Base-by-base conservation (phyloP, 2,329 filamentous ascomycete species). In the Colletotrichum lini region DNA sequence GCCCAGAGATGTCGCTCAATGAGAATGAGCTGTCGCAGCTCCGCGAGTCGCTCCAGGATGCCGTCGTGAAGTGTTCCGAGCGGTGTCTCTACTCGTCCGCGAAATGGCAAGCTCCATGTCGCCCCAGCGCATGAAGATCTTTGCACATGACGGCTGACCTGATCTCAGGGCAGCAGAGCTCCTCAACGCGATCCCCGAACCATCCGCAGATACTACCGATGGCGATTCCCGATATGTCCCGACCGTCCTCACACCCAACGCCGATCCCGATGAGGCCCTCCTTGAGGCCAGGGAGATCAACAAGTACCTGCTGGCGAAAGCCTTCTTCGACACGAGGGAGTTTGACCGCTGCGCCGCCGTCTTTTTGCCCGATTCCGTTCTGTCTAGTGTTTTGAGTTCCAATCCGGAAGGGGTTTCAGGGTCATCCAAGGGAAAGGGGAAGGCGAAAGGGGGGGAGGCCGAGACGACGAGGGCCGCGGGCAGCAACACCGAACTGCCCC, bases 41-140 rank as follows among this genome's bases (percentile, higher is more conserved):
- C 72, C 90, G 92, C 78, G 88, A 87, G 47, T 90, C 94, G 44
- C 87, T 98, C 53, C 94, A 97, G 80, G 92, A 95, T 77, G 94
- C 96, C 40, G 92, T 96, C 3, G 88, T 96, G 30, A 95, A 95
- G 79, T 98, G 95, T 84, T 97, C 95, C 1, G 96, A 99, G 80
- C 88, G 96, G 80, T 98, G 96, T 81, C 88, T 99, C 15, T 98
- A 98, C 79, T 95, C 98, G 78, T 96, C 96, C 8, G 92, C 96
- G 38, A 98, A 98, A 90, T 99, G 96, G 96, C 98, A 80, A 67
- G 77, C 59, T 59, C 3, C 10, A 26, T 38, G 35, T 8, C 35
- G 47, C 40, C 45, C 53, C 23, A n/a, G 44, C 35, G 2, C 3
- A 26, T 9, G 35, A 23, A 35, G 26, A 26, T 40, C 60, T 35